Base-by-base conservation (phyloP, 164 flowering plant genomes). In the Sedum album region DNA sequence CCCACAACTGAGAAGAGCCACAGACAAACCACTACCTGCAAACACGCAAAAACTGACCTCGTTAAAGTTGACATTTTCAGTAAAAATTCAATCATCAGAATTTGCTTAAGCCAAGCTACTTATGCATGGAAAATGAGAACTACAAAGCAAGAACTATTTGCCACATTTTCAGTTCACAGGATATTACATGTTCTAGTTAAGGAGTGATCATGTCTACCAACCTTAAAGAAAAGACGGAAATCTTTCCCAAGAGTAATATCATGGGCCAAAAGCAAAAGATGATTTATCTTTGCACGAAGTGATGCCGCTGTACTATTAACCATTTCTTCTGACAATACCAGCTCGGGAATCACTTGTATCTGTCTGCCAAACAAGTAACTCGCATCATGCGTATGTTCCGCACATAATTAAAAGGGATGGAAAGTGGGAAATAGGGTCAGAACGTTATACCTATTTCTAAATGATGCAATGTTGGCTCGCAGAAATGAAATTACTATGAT, bases 201-300 rank as follows among this genome's bases (percentile, higher is more conserved):
- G 6, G 5, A 26, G 11, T 28, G 17, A 28, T 51, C 61, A 55
- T 9, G 18, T 55, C 31, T 51, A 75, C 84, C 65, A 38, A 91
- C 99, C 97, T 80, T 83, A 77, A 91, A 91, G 71, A 91, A 94
- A 26, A 88, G 83, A 70, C 76, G 77, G 78, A 94, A 91, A 73
- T 94, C 99, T 71, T 88, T 91, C 70, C 96, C 97, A 73, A 91
- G 80, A 57, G 96, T 90, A 69, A 94, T 90, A 72, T 94, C 96
- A 80, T 94, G 97, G 65, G 96, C 99, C 85, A 94, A 84, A 66
- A 91, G 88, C 68, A 90, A 81, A 76, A 84, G 57, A 72, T 85
- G 75, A 68, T 91, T 94, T 66, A 90, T 76, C 81, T 85, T 91
- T 66, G 79, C 91, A 72, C 96, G 99, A 76, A 94, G 84, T 57